Evolutionary conservation across 371 early-diverging fungal species (phyloP).

Genomic region (Rhizopus delemar): DNA sequence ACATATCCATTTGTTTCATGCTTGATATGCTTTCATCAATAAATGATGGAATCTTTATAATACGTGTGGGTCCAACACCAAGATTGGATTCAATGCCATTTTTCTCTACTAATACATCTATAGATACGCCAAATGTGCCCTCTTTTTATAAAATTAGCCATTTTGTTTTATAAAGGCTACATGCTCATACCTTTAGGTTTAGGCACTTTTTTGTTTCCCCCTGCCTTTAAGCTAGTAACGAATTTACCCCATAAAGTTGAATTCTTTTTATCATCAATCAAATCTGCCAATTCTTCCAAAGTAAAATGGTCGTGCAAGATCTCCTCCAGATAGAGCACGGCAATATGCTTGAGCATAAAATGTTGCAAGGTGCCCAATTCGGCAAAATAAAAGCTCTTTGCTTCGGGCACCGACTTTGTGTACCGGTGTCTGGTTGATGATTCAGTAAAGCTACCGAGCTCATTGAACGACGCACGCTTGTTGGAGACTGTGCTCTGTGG

Average conservation of each 20-base stretch:
- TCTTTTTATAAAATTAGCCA: constrained; percentile 30
- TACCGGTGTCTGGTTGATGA: constrained; percentile 25
- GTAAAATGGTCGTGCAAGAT: constrained; percentile 67
- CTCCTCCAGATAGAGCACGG: constrained; percentile 75
- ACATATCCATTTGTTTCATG: constrained; percentile 80
- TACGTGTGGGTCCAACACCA: constrained; percentile 76
- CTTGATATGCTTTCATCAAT: constrained; percentile 79
- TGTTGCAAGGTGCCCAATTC: constrained; percentile 84
- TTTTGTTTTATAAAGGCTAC: background rate
- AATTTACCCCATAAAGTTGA: constrained; percentile 74
- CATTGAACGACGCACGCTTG: constrained; percentile 10
- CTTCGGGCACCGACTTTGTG: constrained; percentile 34
- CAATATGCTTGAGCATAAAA: constrained; percentile 85
- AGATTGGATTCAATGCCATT: constrained; percentile 82
- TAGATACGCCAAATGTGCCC: constrained; percentile 89
- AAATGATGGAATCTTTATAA: constrained; percentile 78
- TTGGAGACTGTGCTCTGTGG: constrained; percentile 11
- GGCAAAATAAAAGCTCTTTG: constrained; percentile 66
- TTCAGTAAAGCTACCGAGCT: constrained; percentile 15
- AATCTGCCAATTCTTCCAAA: constrained; percentile 69
- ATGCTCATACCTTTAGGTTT: constrained; percentile 56
- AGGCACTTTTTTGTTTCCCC: constrained; percentile 60
- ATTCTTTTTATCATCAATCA: constrained; percentile 71
- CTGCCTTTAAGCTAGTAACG: constrained; percentile 63
- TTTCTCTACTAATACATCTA: constrained; percentile 83